These are phyloP conservation scores for Scytalidium sp. DNA, from an alignment of 2,329 filamentous ascomycete species.

Conservation along the genomic window DNA sequence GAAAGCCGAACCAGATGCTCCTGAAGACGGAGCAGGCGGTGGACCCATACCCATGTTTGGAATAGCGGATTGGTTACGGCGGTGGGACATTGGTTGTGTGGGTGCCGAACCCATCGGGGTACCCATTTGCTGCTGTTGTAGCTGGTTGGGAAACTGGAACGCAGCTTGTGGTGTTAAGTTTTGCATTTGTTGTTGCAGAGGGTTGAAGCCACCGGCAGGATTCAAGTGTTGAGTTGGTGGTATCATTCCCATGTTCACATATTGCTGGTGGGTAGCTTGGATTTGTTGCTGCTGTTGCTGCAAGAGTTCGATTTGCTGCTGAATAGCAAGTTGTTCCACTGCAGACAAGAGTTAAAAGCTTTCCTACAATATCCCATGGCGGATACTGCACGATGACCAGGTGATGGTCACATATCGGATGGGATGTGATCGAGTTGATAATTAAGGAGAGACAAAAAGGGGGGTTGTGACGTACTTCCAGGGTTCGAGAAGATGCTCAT, in stretches of 20 bases:
- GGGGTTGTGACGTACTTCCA: conserved; percentile 52
- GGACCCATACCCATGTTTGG: conserved; percentile 89
- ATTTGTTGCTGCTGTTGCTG: conserved; percentile 99
- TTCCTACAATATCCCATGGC: conserved; percentile 12
- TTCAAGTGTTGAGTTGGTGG: conserved; percentile 78
- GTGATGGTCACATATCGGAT: conserved; percentile 3
- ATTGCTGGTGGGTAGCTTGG: conserved; percentile 93
- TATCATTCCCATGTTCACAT: conserved; percentile 96
- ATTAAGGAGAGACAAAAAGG: conserved; percentile 4
- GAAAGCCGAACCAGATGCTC: conserved; percentile 74
- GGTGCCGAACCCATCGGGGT: conserved; percentile 73
- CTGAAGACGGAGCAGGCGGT: conserved; percentile 87
- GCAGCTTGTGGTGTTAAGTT: conserved; percentile 75
- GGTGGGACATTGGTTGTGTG: conserved; percentile 79
- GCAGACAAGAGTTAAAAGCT: conserved; percentile 11
- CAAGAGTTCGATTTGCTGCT: conserved; percentile 95
- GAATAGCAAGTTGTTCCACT: conserved; percentile 98
- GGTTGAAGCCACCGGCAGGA: conserved; percentile 69
- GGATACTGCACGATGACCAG: conserved; percentile 5
- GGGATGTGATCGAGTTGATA: conserved; percentile 1
- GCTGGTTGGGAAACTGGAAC: conserved; percentile 85
- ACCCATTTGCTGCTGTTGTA: conserved; percentile 68
- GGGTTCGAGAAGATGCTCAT: conserved; percentile 79
- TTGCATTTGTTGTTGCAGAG: conserved; percentile 74
- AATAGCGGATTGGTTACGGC: conserved; percentile 95